Evolutionary conservation across 2,329 filamentous ascomycete genomes (phyloP).

Genomic region (Trichophyton simii): DNA sequence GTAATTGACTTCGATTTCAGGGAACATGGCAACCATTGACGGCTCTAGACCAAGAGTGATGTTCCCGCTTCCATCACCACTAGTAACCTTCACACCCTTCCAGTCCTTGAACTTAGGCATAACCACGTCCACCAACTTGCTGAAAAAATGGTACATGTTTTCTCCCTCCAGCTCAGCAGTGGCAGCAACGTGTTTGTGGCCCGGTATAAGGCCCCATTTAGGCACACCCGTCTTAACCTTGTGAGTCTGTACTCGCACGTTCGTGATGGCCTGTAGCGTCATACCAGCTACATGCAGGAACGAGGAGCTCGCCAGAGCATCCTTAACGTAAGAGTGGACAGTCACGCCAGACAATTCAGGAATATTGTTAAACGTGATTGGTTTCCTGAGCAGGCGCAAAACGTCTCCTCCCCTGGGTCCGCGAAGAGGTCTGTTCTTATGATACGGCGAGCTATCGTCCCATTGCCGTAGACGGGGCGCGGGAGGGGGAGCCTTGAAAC

Average conservation of each 20-base stretch:
- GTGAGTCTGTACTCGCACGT: constrained; percentile 58
- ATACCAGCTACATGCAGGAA: constrained; percentile 73
- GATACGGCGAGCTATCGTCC: constrained; percentile 87
- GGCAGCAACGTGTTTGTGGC: constrained; percentile 55
- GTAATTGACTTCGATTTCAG: constrained; percentile 89
- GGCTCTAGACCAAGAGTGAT: constrained; percentile 67
- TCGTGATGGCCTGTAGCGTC: constrained; percentile 73
- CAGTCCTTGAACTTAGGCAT: constrained; percentile 95
- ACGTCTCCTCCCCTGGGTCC: constrained; percentile 66
- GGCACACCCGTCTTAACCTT: constrained; percentile 57
- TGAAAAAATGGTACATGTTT: constrained; percentile 77
- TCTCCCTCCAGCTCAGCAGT: constrained; percentile 69
- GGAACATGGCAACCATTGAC: constrained; percentile 70
- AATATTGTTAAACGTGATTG: constrained; percentile 67
- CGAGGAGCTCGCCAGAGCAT: constrained; percentile 56
- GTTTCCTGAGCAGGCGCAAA: constrained; percentile 39
- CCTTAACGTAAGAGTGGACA: constrained; percentile 61
- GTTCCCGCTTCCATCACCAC: constrained; percentile 81
- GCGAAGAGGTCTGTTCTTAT: constrained; percentile 76
- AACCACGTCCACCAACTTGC: constrained; percentile 80
- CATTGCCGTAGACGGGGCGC: constrained; percentile 64
- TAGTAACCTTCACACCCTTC: constrained; percentile 61
- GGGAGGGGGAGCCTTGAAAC: constrained; percentile 47
- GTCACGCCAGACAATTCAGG: constrained; percentile 71
- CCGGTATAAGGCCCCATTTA: constrained; percentile 61